Evolutionary conservation across 176 grass and related monocot genomes (phyloP), one percentile per base, ranked within the genome.

Genomic region (Carex pumila): DNA sequence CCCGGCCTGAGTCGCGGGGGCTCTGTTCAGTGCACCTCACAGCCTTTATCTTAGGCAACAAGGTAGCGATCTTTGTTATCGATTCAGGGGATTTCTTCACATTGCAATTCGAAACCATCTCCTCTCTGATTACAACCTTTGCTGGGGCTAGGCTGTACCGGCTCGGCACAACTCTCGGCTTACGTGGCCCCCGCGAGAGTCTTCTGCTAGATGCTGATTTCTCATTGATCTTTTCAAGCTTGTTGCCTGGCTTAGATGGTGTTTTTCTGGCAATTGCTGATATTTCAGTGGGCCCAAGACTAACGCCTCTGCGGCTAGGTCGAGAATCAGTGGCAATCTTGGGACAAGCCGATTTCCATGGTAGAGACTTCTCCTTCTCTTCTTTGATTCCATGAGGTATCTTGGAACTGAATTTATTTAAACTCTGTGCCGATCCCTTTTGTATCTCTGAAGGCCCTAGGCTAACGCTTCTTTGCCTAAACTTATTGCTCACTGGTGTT

Each of bases 391-490:
- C 81, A 29, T 32, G 52, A 73, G 85, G 85, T 62, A 84, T 88
- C 55, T 19, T 84, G 84, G 58, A 13, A 88, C 69, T 59, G 12
- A 56, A n/a, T 47, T 81, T 88, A 53, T 5, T 80, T 13, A 72
- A 85, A 55, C 63, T 53, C 12, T 52, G 79, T 85, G 34, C 79
- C 12, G 85, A 4, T 71, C 86, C 86, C 12, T 87, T 25, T 53
- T 90, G 92, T 62, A 98, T 98, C 88, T 95, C 92, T 85, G 91
- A 12, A 0, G 95, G 91, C 0, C 95, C 95, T 6, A 98, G 91
- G 71, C 95, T 99, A 75, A 90, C 80, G 2, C 91, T 91, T 89
- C 92, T 91, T 65, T 88, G 93, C 4, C 72, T 83, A 64, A 61
- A 82, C 14, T 75, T 90, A 36, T 68, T 30, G 14, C 64, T 82